Evolutionary conservation across 2,329 filamentous ascomycete species (phyloP), one percentile per base, ranked within the genome.

Genomic region (Fusarium lyarnte): DNA sequence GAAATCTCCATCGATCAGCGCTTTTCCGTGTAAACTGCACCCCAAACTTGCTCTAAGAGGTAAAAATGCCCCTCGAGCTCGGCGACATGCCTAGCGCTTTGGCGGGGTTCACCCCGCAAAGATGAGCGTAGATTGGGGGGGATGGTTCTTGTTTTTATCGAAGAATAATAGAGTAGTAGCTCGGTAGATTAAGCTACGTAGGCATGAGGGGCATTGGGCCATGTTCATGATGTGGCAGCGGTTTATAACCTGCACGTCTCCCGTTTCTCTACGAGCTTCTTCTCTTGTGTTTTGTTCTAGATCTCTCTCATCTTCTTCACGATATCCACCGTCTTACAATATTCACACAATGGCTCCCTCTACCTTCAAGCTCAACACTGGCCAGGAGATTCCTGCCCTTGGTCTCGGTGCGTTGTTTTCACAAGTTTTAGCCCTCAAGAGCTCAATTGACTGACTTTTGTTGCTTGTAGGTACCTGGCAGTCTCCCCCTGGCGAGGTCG

Each of bases 321-420:
- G 52, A 53, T 33, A 45, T 45, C 53, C 31, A 39, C 49, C 55
- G 49, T 68, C 43, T 39, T 33, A 29, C 63, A 59, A 43, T 31
- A 62, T 66, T 43, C 58, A 69, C 61, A 78, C 60, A 69, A 90
- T 90, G 88, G 82, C 87, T 65, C 84, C 85, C 73, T 84, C 86
- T 71, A 85, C 83, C 27, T 91, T 89, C 82, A 90, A 87, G 78
- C 87, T 92, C 74, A 92, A 92, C 84, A 91, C 85, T 41, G 90
- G 90, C 65, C 82, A 85, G 63, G 83, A 88, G 70, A 92, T 92
- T 69, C 90, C 90, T 53, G 88, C 90, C 42, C 79, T 92, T 25
- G 90, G 89, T 58, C 85, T 92, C 35, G 90, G 89, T 90, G 83
- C 51, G 84, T 76, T 58, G 12, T 42, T 52, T 36, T 47, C 31